Percentiles rank a stretch among this genome's conserved stretches.
Conservation (phyloP, 139 green algal species). For the Picochlorum sp. region DNA sequence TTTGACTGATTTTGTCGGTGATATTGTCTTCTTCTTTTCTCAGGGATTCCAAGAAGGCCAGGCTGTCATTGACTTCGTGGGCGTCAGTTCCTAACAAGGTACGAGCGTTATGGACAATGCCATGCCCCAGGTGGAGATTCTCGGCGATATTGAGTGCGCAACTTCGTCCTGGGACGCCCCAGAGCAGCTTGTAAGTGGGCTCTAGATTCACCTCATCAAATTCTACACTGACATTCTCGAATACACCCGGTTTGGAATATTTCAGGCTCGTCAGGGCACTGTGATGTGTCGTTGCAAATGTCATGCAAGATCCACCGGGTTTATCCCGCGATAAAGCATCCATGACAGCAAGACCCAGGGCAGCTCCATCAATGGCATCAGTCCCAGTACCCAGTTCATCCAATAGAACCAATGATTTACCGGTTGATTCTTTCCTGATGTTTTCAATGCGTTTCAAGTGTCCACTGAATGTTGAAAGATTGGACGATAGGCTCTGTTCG, state of each 20-base stretch:
- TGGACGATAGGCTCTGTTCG: constrained; percentile 72
- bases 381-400: constrained; percentile 94
- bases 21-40: constrained; percentile 15
- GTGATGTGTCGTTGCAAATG: constrained; percentile 79
- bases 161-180: constrained; percentile 71
- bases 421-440: constrained; percentile 56
- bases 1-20: constrained; percentile 8
- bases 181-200: constrained; percentile 79
- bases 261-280: constrained; percentile 45
- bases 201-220: constrained; percentile 71
- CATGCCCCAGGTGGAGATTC: constrained; percentile 56
- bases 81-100: constrained; percentile 36
- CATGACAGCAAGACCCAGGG: constrained; percentile 79
- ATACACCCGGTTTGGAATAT: constrained; percentile 59
- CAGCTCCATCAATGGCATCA: constrained; percentile 85
- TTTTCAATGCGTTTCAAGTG: constrained; percentile 62
- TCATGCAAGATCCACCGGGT: constrained; percentile 50
- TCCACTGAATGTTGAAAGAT: constrained; percentile 89
- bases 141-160: constrained; percentile 75
- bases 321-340: constrained; percentile 31
- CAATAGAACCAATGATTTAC: constrained; percentile 77
- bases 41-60: constrained; percentile 25
- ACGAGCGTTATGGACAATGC: constrained; percentile 55
- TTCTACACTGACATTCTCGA: constrained; percentile 84
- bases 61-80: constrained; percentile 23